These are phyloP conservation scores for Telfairia occidentalis DNA, from an alignment of 331 rosid species.

Conservation along the genomic window DNA sequence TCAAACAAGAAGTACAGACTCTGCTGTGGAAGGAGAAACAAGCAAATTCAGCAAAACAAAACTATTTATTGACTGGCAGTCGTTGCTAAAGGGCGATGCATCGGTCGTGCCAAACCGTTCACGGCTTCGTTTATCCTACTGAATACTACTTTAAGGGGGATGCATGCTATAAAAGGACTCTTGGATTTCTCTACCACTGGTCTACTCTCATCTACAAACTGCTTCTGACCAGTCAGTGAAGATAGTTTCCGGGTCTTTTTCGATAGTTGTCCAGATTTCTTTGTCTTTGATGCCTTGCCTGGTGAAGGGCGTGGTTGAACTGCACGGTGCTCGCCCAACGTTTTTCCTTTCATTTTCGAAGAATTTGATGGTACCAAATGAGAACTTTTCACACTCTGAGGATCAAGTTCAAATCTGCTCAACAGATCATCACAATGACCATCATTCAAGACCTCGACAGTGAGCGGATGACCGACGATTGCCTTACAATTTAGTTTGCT, in stretches of 20 bases:
- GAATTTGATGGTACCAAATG: slow-evolving; percentile 21
- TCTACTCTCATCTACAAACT: slow-evolving; percentile 43
- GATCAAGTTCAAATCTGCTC: slow-evolving; percentile 21
- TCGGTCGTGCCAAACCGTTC: slow-evolving; percentile 51
- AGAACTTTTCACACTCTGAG: slow-evolving; percentile 22
- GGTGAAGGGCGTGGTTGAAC: slow-evolving; percentile 14
- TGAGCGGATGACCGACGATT: slow-evolving; percentile 80
- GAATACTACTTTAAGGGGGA: slow-evolving; percentile 73
- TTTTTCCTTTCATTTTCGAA: slow-evolving; percentile 23
- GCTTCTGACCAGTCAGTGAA: slow-evolving; percentile 56
- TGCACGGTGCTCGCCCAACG: slow-evolving; percentile 26
- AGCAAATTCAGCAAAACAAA: background rate
- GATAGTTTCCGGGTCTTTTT: slow-evolving; percentile 81
- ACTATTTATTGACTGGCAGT: slow-evolving; percentile 30
- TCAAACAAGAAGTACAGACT: slow-evolving; percentile 1
- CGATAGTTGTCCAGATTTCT: slow-evolving; percentile 51
- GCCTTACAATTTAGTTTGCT: slow-evolving; percentile 83
- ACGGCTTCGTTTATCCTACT: slow-evolving; percentile 83
- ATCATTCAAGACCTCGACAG: slow-evolving; percentile 55
- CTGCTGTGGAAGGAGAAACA: background rate
- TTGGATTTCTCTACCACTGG: slow-evolving; percentile 44
- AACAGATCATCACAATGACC: slow-evolving; percentile 38
- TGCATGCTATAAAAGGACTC: slow-evolving; percentile 74
- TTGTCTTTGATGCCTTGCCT: slow-evolving; percentile 38
- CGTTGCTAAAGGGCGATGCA: slow-evolving; percentile 27